phyloP scores from a whole-genome alignment of 768 basidiomycete genomes.

The Guyanaporus albipodus region DNA sequence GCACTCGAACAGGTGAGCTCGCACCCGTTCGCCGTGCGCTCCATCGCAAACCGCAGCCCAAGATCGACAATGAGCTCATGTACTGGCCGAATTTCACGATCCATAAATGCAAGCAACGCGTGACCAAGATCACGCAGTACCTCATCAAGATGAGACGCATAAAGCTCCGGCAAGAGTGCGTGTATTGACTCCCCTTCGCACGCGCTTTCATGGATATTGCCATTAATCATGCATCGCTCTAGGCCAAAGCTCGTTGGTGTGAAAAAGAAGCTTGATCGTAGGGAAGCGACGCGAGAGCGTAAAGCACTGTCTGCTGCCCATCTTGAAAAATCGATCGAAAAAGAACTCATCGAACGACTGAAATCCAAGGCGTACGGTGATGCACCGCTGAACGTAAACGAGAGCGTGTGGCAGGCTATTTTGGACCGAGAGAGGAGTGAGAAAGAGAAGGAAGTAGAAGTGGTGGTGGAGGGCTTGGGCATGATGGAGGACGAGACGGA shows the following conservation, averaged over 20 bases:
- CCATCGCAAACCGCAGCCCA: background rate
- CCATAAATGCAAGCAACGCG: slow-evolving; percentile 98
- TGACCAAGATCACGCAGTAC: slow-evolving; percentile 99
- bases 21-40: background rate
- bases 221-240: slow-evolving; percentile 1
- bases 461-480: slow-evolving; percentile 34
- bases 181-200: background rate
- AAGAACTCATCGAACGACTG: slow-evolving; percentile 91
- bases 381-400: slow-evolving; percentile 96
- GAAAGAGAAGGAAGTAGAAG: slow-evolving; percentile 42
- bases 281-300: slow-evolving; percentile 88
- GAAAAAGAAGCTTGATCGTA: slow-evolving; percentile 94
- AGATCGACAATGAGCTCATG: slow-evolving; percentile 95
- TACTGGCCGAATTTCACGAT: slow-evolving; percentile 98
- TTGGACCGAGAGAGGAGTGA: slow-evolving; percentile 71
- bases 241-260: slow-evolving; percentile 93
- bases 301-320: slow-evolving; percentile 96
- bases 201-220: background rate
- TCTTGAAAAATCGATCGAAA: slow-evolving; percentile 92
- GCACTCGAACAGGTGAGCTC: slow-evolving; percentile 84
- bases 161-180: slow-evolving; percentile 82
- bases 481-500: slow-evolving; percentile 54
- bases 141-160: slow-evolving; percentile 96
- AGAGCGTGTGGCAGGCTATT: slow-evolving; percentile 91
- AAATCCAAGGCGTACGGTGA: slow-evolving; percentile 98